Base-by-base conservation (phyloP, 2,329 filamentous ascomycete genomes). In the Phaeomoniella chlamydospora region DNA sequence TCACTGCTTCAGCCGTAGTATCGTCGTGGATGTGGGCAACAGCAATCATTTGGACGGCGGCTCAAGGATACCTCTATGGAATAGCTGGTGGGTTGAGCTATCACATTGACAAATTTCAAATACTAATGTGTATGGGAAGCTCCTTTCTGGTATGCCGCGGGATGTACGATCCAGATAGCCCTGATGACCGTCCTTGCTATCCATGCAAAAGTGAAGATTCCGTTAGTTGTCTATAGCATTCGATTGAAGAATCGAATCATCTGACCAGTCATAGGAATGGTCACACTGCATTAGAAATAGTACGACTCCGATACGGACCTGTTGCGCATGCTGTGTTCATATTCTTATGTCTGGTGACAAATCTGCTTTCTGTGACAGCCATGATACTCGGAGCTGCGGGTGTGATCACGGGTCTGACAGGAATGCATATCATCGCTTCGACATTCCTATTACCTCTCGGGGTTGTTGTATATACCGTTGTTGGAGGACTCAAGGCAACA, bases 111-210 rank as follows among this genome's bases (percentile, higher is more conserved):
- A n/a, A n/a, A n/a, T n/a, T n/a, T n/a, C n/a, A n/a, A n/a, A n/a
- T n/a, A n/a, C n/a, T n/a, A n/a, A n/a, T n/a, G n/a, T n/a, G n/a
- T n/a, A n/a, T n/a, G n/a, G n/a, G n/a, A n/a, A n/a, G n/a, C n/a
- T n/a, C n/a, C 68, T 0, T 72, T 74, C 37, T 73, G 68, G 69
- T 74, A 68, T 39, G 68, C 68, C 2, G 68, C 67, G 32, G 70
- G 68, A 2, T 14, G 15, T 15, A 34, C 33, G 5, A 18, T 34
- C 12, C 33, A 34, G 14, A 34, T 39, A 12, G 15, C 35, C 16
- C 33, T 37, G 9, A 22, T 29, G 10, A 18, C 33, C 10, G 19
- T 18, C 4, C 32, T 40, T 11, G 36, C 36, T 16, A 41, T 41
- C 34, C 36, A 41, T 17, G 39, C 39, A 9, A 40, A 40, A 35